These are phyloP conservation scores for Ascocoryne sarcoides DNA, from an alignment of 2,329 filamentous ascomycete genomes.

Conservation along the genomic window DNA sequence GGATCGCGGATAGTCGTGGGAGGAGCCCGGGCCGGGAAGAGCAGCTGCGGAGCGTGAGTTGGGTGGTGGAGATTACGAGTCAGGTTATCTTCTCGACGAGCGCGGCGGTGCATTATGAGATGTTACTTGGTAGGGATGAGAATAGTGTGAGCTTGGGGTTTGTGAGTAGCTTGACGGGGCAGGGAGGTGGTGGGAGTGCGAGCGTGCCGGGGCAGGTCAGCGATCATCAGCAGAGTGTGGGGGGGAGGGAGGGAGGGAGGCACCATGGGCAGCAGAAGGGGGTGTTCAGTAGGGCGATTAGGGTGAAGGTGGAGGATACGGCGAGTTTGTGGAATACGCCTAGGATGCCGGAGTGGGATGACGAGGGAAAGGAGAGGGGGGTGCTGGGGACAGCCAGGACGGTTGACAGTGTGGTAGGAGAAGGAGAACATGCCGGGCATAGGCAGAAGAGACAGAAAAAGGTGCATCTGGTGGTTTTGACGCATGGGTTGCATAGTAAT, in stretches of 20 bases:
- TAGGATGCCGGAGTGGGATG: conserved; percentile 58
- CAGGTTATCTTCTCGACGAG: conserved; percentile 91
- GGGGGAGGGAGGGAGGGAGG: conserved; percentile 46
- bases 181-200: conserved; percentile 38
- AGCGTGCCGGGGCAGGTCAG: conserved; percentile 58
- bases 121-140: conserved; percentile 77
- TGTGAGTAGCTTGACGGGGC: conserved; percentile 21
- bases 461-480: conserved; percentile 84
- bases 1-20: conserved; percentile 25
- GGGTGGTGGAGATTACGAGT: conserved; percentile 85
- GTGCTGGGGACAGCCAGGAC: conserved; percentile 14
- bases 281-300: conserved; percentile 75
- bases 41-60: conserved; percentile 56
- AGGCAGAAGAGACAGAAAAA: conserved; percentile 56
- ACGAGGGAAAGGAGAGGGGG: conserved; percentile 15
- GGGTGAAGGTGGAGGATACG: conserved; percentile 77
- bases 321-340: conserved; percentile 90
- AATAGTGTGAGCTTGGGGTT: conserved; percentile 64
- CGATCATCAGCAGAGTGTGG: conserved; percentile 62
- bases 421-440: conserved; percentile 16
- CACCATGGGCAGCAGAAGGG: conserved; percentile 60
- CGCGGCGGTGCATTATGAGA: conserved; percentile 79
- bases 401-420: conserved; percentile 18
- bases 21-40: conserved; percentile 27
- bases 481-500: conserved; percentile 93